A percentile compares a stretch with the other conserved stretches of the same genome.
Evolutionary conservation across 1,284 basidiomycete species (phyloP).

Genomic region (Sanghuangporus weigelae): DNA sequence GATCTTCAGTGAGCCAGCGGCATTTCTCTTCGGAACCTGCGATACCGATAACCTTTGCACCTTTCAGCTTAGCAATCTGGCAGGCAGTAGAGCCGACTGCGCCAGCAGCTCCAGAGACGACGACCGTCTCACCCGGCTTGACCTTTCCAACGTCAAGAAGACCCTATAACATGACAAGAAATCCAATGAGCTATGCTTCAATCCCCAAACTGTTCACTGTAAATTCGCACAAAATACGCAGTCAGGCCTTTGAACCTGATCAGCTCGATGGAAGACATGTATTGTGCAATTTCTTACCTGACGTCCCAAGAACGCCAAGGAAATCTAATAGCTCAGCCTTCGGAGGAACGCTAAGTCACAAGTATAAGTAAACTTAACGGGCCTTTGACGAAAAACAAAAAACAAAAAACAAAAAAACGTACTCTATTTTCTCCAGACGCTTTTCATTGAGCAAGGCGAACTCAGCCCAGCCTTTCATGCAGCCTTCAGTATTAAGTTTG

Average conservation of each 20-base stretch:
- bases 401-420: too few species aligned
- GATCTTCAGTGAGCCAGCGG: conserved; percentile 71
- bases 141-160: conserved; percentile 73
- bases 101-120: conserved; percentile 89
- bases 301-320: conserved; percentile 68
- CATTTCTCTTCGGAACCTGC: conserved; percentile 80
- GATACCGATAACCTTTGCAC: conserved; percentile 81
- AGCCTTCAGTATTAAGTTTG: conserved; percentile 14
- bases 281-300: conserved; percentile 41
- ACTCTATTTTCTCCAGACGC: conserved; percentile 49
- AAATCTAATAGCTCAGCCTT: conserved; percentile 67
- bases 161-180: conserved; percentile 44
- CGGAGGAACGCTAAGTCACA: conserved; percentile 40
- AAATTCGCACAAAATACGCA: conserved; percentile 67
- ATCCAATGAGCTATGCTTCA: background rate
- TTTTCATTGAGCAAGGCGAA: conserved; percentile 62
- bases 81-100: conserved; percentile 72
- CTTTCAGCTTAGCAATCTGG: conserved; percentile 72
- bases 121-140: conserved; percentile 77
- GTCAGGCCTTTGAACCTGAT: conserved; percentile 54
- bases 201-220: background rate
- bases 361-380: background rate
- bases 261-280: background rate
- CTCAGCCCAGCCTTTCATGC: conserved; percentile 66
- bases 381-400: background rate